phyloP scores from a whole-genome alignment of 805 yeast genomes.

The Suhomyces canberraensis region DNA sequence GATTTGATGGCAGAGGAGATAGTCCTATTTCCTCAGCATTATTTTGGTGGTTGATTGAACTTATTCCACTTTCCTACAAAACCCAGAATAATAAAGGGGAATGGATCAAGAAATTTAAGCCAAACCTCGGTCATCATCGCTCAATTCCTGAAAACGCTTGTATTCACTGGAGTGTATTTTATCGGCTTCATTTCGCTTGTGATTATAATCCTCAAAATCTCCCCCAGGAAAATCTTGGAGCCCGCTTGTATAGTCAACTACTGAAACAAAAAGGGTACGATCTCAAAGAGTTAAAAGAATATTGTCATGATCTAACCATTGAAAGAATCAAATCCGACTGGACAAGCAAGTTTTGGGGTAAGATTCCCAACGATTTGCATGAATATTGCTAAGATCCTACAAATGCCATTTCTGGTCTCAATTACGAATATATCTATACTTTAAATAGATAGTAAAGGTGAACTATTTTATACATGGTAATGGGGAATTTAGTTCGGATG shows the following conservation, averaged over 20 bases:
- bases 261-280: conserved; percentile 8
- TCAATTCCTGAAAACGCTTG: conserved; percentile 45
- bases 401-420: too few species aligned
- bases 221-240: conserved; percentile 16
- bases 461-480: conserved; percentile 7
- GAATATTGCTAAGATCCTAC: too few species aligned
- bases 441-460: conserved; percentile 6
- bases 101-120: conserved; percentile 50
- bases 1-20: conserved; percentile 41
- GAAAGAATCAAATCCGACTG: conserved; percentile 16
- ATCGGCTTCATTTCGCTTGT: conserved; percentile 47
- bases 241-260: conserved; percentile 17
- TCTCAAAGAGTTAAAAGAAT: conserved; percentile 10
- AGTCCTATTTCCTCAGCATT: conserved; percentile 22
- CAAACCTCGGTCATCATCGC: conserved; percentile 56
- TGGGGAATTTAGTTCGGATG: neutral
- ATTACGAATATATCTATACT: conserved; percentile 9
- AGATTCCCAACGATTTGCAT: conserved; percentile 31
- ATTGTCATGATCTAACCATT: conserved; percentile 12
- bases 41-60: conserved; percentile 62
- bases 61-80: conserved; percentile 55
- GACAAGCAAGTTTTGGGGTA: conserved; percentile 24
- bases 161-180: conserved; percentile 64
- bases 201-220: conserved; percentile 43
- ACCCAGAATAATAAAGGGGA: conserved; percentile 45